Base-by-base conservation (phyloP, 352 stramenopile genomes). In the Peronospora farinosa region DNA sequence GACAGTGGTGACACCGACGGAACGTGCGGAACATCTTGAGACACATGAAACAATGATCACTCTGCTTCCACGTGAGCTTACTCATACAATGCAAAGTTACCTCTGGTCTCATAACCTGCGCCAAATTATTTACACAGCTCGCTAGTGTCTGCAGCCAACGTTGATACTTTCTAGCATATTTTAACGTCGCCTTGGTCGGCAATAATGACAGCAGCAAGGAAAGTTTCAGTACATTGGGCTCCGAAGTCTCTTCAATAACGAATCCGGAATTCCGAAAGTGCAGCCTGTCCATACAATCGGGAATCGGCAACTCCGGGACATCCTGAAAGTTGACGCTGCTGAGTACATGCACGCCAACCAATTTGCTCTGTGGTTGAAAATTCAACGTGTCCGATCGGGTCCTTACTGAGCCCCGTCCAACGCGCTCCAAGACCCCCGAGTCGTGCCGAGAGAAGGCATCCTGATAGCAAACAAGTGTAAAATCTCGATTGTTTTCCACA, bases 401-500 rank as follows among this genome's bases (percentile, higher is more conserved):
- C 0, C 57, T 49, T 6, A 56, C 42, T 12, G 61, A 63, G 13
- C 66, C 69, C 0, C 55, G 54, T 21, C 69, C 66, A 10, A 77
- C 57, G 3, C 66, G 60, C 15, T 63, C 47, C 32, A 72, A 9
- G 7, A 47, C 55, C 5, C 54, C 51, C 5, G 54, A 57, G 1
- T 67, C 70, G 31, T 78, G 58, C 13, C 63, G 61, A 32, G 70
- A 60, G 40, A 84, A 88, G 5, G 54, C 63, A 55, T 88, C 77
- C 48, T 88, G 77, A 54, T 86, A 88, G 54, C 63, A 71, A n/a
- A 81, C 75, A 1, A 88, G 54, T 3, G 77, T 88, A 36, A 86
- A 86, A 43, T 88, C 77, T 42, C 67, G 63, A 33, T 57, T 46
- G 47, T 65, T 74, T 32, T 84, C 72, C 8, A 56, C 50, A 32